Base-by-base conservation (phyloP, 2,329 filamentous ascomycete species). In the Madurella fahalii region DNA sequence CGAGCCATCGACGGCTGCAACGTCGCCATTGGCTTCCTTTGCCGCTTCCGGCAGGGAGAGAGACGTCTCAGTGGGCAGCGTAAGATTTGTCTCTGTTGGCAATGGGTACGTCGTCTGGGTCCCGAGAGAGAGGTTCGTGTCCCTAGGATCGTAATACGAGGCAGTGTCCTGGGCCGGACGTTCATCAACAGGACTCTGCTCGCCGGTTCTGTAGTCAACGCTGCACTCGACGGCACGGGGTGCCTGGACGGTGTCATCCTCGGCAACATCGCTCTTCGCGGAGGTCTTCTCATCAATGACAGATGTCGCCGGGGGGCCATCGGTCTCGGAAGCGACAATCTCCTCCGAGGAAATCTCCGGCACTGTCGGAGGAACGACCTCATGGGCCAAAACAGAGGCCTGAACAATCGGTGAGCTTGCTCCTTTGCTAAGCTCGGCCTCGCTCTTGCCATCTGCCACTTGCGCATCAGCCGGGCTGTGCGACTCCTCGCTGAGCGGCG, bases 21-120 rank as follows among this genome's bases (percentile, higher is more conserved):
- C n/a, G 17, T 53, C 52, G 17, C 50, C 13, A 15, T 48, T 50
- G 20, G 15, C 25, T 20, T 57, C 48, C 40, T 52, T 47, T 12
- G 25, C 16, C 15, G 34, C 45, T 13, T 42, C 49, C 13, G 53
- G 47, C 9, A 58, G 51, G 1, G 58, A 58, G 37, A 56, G 40
- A 17, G 56, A 56, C n/a, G 55, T 60, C n/a, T 58, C 58, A 18
- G 58, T 58, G 32, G 58, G 56, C 42, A 58, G 47, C 15, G 55
- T 60, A n/a, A 58, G 18, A 9, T 34, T 54, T 16, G 58, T 58
- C 15, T 60, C 58, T 9, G 55, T 58, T 7, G 58, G 55, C 25
- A 59, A 32, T 34, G 58, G 52, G 44, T 58, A 56, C 32, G 55
- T 60, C 7, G 55, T 31, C 30, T 52, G 52, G 15, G 55, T 54